Evolutionary conservation across 2,329 filamentous ascomycete genomes (phyloP).

Genomic region (Aphanocladium album): DNA sequence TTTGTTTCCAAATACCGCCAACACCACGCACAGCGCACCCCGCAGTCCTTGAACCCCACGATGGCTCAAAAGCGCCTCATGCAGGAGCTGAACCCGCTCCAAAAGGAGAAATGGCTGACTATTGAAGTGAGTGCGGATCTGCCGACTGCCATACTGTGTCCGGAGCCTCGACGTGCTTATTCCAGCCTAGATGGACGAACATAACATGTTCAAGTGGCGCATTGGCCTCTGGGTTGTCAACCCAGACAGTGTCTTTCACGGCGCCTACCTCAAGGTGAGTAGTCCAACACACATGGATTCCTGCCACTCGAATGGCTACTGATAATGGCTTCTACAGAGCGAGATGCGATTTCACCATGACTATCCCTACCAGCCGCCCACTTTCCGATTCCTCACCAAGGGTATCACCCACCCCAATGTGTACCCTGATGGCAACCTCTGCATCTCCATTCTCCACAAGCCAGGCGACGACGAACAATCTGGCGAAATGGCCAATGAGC

Average conservation of each 20-base stretch:
- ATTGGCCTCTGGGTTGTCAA: conserved; percentile 90
- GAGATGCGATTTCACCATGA: conserved; percentile 83
- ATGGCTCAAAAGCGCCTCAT: conserved; percentile 71
- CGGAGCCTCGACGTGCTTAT: background rate
- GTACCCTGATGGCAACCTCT: conserved; percentile 83
- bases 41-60: conserved; percentile 14
- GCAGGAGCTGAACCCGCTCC: conserved; percentile 77
- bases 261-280: conserved; percentile 75
- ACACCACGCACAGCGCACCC: background rate
- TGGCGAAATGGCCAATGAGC: conserved; percentile 81
- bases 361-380: conserved; percentile 85
- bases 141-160: background rate
- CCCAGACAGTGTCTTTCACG: conserved; percentile 84
- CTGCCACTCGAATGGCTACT: background rate
- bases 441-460: conserved; percentile 92
- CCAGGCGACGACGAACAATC: conserved; percentile 92
- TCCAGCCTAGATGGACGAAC: conserved; percentile 58
- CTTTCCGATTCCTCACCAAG: conserved; percentile 72
- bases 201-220: conserved; percentile 84
- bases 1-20: background rate
- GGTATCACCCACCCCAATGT: conserved; percentile 91
- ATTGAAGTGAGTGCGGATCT: conserved; percentile 62
- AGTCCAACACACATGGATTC: background rate
- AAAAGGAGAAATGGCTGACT: conserved; percentile 89
- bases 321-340: conserved; percentile 43